Conservation (phyloP, 2,329 filamentous ascomycete species). For the Calonectria henricotiae region DNA sequence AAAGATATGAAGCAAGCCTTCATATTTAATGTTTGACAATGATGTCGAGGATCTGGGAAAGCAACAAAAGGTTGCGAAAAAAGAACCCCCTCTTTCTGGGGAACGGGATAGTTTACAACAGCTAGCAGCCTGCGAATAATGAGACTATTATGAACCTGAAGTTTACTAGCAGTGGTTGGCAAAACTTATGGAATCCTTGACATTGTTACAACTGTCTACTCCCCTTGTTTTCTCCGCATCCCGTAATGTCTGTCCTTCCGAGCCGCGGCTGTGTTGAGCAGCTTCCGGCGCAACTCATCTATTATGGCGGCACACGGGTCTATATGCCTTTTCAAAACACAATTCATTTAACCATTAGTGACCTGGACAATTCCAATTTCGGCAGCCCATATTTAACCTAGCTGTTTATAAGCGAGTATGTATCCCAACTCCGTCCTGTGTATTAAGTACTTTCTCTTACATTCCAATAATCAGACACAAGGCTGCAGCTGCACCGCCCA, state of each 20-base stretch:
- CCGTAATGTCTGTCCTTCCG: not conserved
- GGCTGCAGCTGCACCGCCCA: slow-evolving; percentile 32
- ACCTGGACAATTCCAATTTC: not conserved
- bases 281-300: slow-evolving; percentile 20
- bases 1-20: not conserved
- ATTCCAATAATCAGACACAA: slow-evolving; percentile 31
- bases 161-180: not conserved
- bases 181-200: not conserved
- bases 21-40: slow-evolving; percentile 22
- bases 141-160: not conserved
- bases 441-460: slow-evolving; percentile 17
- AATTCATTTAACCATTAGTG: slow-evolving; percentile 29
- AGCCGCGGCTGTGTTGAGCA: slow-evolving; percentile 17
- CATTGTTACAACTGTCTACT: slow-evolving; percentile 21
- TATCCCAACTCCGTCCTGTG: slow-evolving; percentile 32
- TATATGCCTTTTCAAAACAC: slow-evolving; percentile 18
- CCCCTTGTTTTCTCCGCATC: not conserved
- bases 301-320: slow-evolving; percentile 18
- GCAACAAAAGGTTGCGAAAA: slow-evolving; percentile 11
- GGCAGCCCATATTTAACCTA: slow-evolving; percentile 15
- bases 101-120: not conserved
- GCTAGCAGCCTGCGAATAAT: slow-evolving; percentile 1
- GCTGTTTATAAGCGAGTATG: slow-evolving; percentile 3
- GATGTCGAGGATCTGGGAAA: slow-evolving; percentile 25
- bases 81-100: not conserved